Conservation (phyloP, 371 early-diverging fungal genomes). For the Dinochytrium kinnereticum region DNA sequence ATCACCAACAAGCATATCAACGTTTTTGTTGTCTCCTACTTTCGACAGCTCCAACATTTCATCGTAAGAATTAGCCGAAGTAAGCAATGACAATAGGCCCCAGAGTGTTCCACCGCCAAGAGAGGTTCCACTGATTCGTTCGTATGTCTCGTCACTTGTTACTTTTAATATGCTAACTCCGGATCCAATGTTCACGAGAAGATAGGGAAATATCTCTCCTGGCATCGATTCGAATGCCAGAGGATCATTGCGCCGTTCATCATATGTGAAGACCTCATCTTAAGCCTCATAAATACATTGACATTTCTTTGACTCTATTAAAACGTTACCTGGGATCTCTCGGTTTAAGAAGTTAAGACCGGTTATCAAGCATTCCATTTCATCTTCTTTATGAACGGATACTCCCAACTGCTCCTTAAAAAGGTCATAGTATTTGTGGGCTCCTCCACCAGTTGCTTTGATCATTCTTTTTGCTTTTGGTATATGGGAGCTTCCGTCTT, state of each 20-base stretch:
- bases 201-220: slow-evolving; percentile 76
- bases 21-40: slow-evolving; percentile 89
- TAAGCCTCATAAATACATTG: too few species aligned
- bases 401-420: slow-evolving; percentile 73
- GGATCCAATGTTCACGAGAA: slow-evolving; percentile 91
- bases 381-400: slow-evolving; percentile 78
- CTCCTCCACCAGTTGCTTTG: slow-evolving; percentile 86
- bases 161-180: slow-evolving; percentile 91
- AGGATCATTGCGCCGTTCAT: slow-evolving; percentile 66
- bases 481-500: slow-evolving; percentile 53
- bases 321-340: slow-evolving; percentile 88
- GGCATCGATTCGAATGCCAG: slow-evolving; percentile 83
- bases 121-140: slow-evolving; percentile 89
- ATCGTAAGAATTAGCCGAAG: slow-evolving; percentile 80
- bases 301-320: too few species aligned
- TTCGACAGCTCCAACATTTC: slow-evolving; percentile 94
- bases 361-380: slow-evolving; percentile 74
- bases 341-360: slow-evolving; percentile 86
- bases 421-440: slow-evolving; percentile 68
- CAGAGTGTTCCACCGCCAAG: slow-evolving; percentile 98
- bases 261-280: slow-evolving; percentile 96
- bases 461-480: slow-evolving; percentile 37
- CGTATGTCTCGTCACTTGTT: slow-evolving; percentile 75
- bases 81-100: slow-evolving; percentile 89
- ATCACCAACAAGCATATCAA: slow-evolving; percentile 94